Percentiles rank a stretch among this genome's conserved stretches.
Evolutionary conservation across 768 basidiomycete species (phyloP).

Genomic region (Hemileccinum impolitum): DNA sequence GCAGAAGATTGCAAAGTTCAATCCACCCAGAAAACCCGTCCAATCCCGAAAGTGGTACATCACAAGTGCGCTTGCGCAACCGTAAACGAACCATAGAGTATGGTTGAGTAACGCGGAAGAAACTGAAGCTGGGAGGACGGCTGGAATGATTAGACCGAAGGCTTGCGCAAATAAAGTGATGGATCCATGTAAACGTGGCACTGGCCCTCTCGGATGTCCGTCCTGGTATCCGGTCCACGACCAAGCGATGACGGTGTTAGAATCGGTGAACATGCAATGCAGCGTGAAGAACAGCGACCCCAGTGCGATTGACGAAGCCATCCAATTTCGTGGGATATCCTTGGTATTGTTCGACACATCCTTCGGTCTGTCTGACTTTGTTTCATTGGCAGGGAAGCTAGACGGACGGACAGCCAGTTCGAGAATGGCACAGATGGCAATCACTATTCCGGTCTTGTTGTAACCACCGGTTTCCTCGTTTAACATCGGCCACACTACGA

Average conservation of each 20-base stretch:
- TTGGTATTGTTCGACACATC: constrained; percentile 1
- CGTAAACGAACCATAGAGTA: constrained; percentile 54
- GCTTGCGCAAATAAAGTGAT: constrained; percentile 64
- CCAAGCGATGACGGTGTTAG: constrained; percentile 79
- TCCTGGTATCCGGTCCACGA: constrained; percentile 86
- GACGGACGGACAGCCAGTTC: constrained; percentile 50
- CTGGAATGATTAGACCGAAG: constrained; percentile 48
- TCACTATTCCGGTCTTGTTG: constrained; percentile 60
- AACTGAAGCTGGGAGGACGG: constrained; percentile 24
- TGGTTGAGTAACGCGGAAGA: constrained; percentile 35
- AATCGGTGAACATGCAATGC: constrained; percentile 70
- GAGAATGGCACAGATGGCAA: constrained; percentile 56
- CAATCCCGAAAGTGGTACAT: constrained; percentile 64
- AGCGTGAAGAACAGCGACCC: constrained; percentile 69
- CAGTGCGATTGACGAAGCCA: constrained; percentile 49
- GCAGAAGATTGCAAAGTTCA: constrained; percentile 58
- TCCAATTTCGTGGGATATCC: constrained; percentile 29
- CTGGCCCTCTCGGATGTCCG: constrained; percentile 57
- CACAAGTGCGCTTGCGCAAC: constrained; percentile 48
- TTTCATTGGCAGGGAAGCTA: constrained; percentile 1
- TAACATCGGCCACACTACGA: constrained; percentile 74
- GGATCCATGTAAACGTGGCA: constrained; percentile 67
- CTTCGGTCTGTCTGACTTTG: neutral
- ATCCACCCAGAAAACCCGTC: constrained; percentile 66
- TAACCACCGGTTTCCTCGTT: constrained; percentile 62